Evolutionary conservation across 2,329 filamentous ascomycete genomes (phyloP), one percentile per base, ranked within the genome.

Genomic region (Ophiostoma pallidulum): DNA sequence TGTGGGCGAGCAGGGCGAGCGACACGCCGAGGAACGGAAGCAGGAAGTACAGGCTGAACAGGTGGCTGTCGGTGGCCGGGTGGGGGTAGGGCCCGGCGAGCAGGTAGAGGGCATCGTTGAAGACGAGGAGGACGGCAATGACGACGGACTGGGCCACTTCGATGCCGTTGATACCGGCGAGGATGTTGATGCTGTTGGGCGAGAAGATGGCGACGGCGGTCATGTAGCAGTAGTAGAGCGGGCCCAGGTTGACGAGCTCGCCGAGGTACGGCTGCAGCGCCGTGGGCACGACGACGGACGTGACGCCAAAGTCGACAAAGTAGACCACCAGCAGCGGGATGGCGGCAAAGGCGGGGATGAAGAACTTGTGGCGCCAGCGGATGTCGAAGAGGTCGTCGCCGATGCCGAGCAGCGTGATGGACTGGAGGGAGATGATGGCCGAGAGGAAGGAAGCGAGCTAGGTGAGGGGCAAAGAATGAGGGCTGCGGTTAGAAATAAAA

Each of bases 101-200:
- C 42, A 97, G 78, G 67, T 97, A 98, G 54, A 97, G 75, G 45
- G 77, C 72, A 64, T 97, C 92, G 69, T 98, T 98, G 62, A 88
- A 69, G 51, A 84, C 78, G 56, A 98, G 78, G 43, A 97, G 76
- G 45, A 81, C 65, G 22, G 90, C 91, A 61, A 98, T 87, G 54
- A 95, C 86, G 53, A 98, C 72, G 51, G 89, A 96, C 68, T 98
- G 92, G 10, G 85, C 81, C 47, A 97, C 92, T 65, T 98, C 92
- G 63, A 98, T 92, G 47, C 92, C 92, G 65, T 98, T 98, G 66
- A 98, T 87, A n/a, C 92, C 92, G 0, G 92, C 92, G n/a, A 98
- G 73, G 68, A 98, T 98, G 72, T 98, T 98, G 77, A 98, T 98
- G 65, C 88, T 89, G 69, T 98, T 97, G 7, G 92, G 90, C 57